phyloP scores from a whole-genome alignment of 495 filamentous ascomycete genomes.

The Platismatia glauca region DNA sequence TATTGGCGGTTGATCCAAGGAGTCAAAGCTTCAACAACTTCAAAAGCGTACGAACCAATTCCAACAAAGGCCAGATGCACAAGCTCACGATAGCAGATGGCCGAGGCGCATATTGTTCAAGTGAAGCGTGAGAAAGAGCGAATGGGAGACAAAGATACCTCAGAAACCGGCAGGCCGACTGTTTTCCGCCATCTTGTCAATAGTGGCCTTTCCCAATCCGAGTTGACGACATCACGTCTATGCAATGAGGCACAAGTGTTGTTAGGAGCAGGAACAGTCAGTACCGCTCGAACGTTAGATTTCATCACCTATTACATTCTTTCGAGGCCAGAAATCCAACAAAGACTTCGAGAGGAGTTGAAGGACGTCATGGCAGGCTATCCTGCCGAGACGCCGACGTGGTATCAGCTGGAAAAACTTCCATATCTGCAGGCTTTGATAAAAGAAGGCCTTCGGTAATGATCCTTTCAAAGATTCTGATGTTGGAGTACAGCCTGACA shows the following conservation, averaged over 20 bases:
- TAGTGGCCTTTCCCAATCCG: conserved; percentile 28
- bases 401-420: conserved; percentile 27
- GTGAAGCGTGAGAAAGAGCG: conserved; percentile 7
- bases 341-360: conserved; percentile 21
- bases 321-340: conserved; percentile 14
- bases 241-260: conserved; percentile 26
- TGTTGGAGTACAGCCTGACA: background rate
- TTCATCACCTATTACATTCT: conserved; percentile 29
- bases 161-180: background rate
- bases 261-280: conserved; percentile 26
- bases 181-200: conserved; percentile 26
- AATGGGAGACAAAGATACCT: background rate
- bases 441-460: conserved; percentile 31
- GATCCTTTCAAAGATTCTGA: background rate
- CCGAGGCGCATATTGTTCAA: background rate
- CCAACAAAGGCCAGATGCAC: background rate
- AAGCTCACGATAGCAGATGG: background rate
- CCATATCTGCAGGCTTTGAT: conserved; percentile 31
- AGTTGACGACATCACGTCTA: conserved; percentile 24
- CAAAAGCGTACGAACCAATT: background rate
- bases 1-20: conserved; percentile 2
- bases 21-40: conserved; percentile 12
- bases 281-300: conserved; percentile 24
- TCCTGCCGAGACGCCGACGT: conserved; percentile 21
- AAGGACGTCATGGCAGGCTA: conserved; percentile 23